Base-by-base conservation (phyloP, 2,329 filamentous ascomycete genomes). In the Aureobasidium zeae region DNA sequence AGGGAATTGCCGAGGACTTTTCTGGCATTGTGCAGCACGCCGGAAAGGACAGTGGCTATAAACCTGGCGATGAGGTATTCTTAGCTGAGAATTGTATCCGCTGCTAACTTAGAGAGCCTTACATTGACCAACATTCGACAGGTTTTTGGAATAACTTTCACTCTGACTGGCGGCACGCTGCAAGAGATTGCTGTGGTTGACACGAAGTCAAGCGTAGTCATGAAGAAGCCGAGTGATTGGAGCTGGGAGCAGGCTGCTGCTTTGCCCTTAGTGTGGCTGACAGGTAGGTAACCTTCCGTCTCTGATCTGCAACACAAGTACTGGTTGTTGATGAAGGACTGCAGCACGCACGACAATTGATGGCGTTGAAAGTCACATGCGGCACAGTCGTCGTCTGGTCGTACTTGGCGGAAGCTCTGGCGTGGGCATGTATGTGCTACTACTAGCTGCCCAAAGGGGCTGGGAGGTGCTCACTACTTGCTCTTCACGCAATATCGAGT, bases 401-500 rank as follows among this genome's bases (percentile, higher is more conserved):
- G 51, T 62, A 3, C 48, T 61, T 8, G 59, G 59, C 3, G 59
- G 59, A 5, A 55, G 52, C 36, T 55, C 52, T 2, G 48, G 51
- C 4, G 53, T 53, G n/a, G 59, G 58, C 2, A 61, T 61, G 4
- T 62, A 61, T 50, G 54, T 48, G 22, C 55, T 58, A 12, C 46
- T 57, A 12, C 48, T 62, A 9, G 58, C 58, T 24, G 57, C 57
- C 45, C 44, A 48, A 31, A 49, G 51, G 13, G 57, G 57, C 1
- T 61, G 59, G 59, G 55, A 60, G 20, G 56, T 62, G 4, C 46
- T 60, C 13, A 66, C 69, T 4, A 73, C 70, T 4, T 82, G 77
- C 50, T 82, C 78, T 6, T 66, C 62, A 0, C 59, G 57, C 13
- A 84, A 83, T 55, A 63, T 69, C 0, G 70, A 74, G 31, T 63